Percentiles rank a stretch among this genome's conserved stretches.
Conservation (phyloP, 192 early-diverging fungal species). For the Coemansia sp. region DNA sequence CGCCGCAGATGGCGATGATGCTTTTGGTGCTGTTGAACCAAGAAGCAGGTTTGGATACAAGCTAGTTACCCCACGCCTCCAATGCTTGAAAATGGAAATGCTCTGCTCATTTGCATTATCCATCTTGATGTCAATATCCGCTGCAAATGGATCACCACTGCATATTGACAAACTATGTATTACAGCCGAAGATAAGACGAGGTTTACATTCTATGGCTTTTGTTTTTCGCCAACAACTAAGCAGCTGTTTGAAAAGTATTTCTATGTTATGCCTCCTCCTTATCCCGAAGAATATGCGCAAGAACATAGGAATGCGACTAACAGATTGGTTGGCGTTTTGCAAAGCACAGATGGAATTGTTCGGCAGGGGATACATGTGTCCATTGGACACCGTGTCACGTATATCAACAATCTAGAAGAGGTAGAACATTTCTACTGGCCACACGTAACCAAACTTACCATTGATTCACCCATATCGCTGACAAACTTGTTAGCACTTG, state of each 20-base stretch:
- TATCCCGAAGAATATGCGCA: not conserved
- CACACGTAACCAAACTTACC: not conserved
- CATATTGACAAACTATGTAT: not conserved
- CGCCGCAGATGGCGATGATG: not conserved
- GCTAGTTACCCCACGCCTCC: not conserved
- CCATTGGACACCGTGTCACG: not conserved
- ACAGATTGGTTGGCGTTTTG: not conserved
- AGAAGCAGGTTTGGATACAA: not conserved
- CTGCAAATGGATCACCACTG: too few species aligned
- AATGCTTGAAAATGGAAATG: not conserved
- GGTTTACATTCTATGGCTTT: not conserved
- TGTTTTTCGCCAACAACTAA: not conserved
- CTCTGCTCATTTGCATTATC: not conserved
- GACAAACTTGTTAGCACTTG: not conserved
- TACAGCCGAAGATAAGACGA: not conserved
- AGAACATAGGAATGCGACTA: too few species aligned
- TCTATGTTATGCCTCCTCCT: too few species aligned
- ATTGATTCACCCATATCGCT: not conserved
- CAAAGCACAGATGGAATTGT: not conserved
- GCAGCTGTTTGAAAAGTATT: not conserved
- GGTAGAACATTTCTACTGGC: not conserved
- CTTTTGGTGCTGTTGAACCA: not conserved
- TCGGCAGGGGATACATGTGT: not conserved
- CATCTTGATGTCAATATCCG: not conserved
- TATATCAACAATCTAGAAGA: not conserved